Evolutionary conservation across 306 rosid species (phyloP), one percentile per base, ranked within the genome.

Genomic region (Castanea sativa): DNA sequence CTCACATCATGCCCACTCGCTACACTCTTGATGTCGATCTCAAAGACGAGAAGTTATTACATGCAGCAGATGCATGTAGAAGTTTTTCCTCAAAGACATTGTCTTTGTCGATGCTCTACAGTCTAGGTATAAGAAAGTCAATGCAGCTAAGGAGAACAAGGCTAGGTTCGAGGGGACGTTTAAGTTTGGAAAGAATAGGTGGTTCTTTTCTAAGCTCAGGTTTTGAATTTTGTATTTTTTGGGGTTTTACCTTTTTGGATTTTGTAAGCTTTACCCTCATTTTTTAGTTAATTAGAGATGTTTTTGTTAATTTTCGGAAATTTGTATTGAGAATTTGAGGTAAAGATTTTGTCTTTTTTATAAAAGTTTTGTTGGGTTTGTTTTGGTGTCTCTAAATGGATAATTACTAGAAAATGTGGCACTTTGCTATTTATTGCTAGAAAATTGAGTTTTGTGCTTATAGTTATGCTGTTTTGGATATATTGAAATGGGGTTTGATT

Each of bases 21-120:
- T 82, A 82, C 56, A 77, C 85, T 63, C 83, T 79, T 12, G 83
- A 79, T 63, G 83, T 79, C 38, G 78, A 79, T 73, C 78, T 79
- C 18, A 79, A 79, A 72, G 83, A 79, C 2, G 23, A 23, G 23
- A 23, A 23, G 23, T 23, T 23, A 23, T 23, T 23, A 23, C 0
- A 23, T 23, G 23, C 23, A 23, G 23, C 23, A 23, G 23, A 23
- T 23, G 23, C 23, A 23, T 23, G 23, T 23, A 23, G 23, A 23
- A 23, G 23, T 23, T 23, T 23, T 23, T 23, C 23, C 78, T 79
- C 18, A 79, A 79, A 72, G 83, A 79, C 2, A 73, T 79, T 4
- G 78, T 79, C 19, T 19, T 73, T 15, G 1, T 25, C 3, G 83
- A 79, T 73, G 57, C 60, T 1, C 65, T 79, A 43, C 83, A 61